These are phyloP conservation scores for Trametes elegans DNA, from an alignment of 768 basidiomycete species.

Conservation along the genomic window DNA sequence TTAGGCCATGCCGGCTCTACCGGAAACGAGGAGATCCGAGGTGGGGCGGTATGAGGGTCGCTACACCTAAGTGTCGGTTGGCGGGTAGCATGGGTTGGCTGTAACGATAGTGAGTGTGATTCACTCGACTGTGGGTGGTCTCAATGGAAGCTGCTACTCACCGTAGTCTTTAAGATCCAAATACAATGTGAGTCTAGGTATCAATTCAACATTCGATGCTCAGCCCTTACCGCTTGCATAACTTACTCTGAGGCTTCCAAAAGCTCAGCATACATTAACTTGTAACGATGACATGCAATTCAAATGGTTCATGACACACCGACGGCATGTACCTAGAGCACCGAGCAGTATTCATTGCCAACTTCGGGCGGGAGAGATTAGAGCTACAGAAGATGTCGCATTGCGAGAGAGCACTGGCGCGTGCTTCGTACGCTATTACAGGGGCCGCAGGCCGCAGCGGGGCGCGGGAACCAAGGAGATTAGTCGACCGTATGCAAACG, in stretches of 20 bases:
- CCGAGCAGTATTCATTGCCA: constrained; percentile 13
- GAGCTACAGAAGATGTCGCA: constrained; percentile 19
- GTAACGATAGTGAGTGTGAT: too few species aligned
- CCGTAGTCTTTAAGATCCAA: too few species aligned
- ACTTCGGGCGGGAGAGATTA: neutral
- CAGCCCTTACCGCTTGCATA: neutral
- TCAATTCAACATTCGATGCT: too few species aligned
- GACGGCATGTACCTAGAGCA: too few species aligned
- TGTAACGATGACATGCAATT: neutral
- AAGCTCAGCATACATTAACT: too few species aligned
- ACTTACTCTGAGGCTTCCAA: neutral
- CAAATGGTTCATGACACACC: neutral
- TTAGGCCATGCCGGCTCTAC: too few species aligned
- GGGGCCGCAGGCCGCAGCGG: neutral
- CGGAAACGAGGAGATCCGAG: too few species aligned
- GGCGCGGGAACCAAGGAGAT: neutral
- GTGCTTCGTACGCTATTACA: constrained; percentile 3
- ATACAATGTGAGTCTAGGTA: too few species aligned
- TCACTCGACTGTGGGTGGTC: too few species aligned
- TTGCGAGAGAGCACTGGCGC: neutral
- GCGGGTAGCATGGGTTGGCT: too few species aligned
- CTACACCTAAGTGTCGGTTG: too few species aligned
- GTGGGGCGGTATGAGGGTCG: too few species aligned
- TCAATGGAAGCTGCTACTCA: neutral
- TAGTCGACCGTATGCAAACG: constrained; percentile 12